These are phyloP conservation scores for Euphorbia corollata DNA, from an alignment of 441 rosid species.

Conservation along the genomic window DNA sequence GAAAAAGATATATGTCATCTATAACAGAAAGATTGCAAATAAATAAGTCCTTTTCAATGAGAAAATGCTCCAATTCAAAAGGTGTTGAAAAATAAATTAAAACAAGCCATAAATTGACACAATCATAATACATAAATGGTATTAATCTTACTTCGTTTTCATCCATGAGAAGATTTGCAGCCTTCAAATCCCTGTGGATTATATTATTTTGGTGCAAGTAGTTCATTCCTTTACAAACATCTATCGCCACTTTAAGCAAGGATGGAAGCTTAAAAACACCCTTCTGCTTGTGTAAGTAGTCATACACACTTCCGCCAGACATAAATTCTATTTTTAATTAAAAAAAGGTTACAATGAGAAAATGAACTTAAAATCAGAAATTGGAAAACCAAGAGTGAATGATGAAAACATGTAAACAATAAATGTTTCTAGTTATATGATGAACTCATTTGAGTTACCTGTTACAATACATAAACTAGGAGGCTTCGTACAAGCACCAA, in stretches of 20 bases:
- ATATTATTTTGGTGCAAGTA: conserved; percentile 94
- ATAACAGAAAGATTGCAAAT: not conserved
- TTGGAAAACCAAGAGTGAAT: not conserved
- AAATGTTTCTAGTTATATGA: not conserved
- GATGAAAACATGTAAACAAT: not conserved
- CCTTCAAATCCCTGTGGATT: conserved; percentile 91
- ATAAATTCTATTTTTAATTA: conserved; percentile 46
- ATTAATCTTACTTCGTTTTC: conserved; percentile 75
- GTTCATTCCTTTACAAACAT: conserved; percentile 93
- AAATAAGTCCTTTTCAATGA: not conserved
- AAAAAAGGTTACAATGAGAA: conserved; percentile 10
- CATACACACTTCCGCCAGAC: conserved; percentile 85
- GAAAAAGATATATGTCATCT: not conserved
- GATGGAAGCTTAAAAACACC: conserved; percentile 72
- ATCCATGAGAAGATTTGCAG: conserved; percentile 98
- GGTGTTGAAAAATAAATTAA: not conserved
- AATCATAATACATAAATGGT: not conserved
- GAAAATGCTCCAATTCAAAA: not conserved
- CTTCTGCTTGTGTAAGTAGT: conserved; percentile 77
- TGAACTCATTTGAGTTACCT: conserved; percentile 35
- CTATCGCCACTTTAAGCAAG: conserved; percentile 78
- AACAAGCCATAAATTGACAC: not conserved
- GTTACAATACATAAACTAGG: conserved; percentile 89
- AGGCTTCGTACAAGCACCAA: conserved; percentile 86
- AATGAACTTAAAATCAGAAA: not conserved